Percentiles rank a stretch among this genome's conserved stretches.
Conservation (phyloP, 192 early-diverging fungal species). For the Umbelopsis sp. region DNA sequence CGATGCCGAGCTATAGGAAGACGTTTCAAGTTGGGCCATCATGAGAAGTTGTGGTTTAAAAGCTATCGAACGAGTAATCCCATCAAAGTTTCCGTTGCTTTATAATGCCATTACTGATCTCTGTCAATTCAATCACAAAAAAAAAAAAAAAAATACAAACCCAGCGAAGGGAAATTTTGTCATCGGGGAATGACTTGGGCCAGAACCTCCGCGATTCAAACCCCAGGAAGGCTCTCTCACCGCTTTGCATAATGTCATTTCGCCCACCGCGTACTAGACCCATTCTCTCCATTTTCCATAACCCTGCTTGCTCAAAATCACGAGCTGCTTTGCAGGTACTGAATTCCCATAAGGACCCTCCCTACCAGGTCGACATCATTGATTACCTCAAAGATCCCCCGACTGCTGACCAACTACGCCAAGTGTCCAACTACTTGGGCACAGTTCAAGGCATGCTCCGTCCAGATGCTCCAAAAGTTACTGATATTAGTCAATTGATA, state of each 20-base stretch:
- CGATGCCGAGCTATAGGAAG: not conserved
- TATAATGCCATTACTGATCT: not conserved
- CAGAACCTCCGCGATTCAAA: no score
- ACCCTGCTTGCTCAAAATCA: slow-evolving; percentile 34
- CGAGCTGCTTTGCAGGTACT: slow-evolving; percentile 23
- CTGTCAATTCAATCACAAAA: not conserved
- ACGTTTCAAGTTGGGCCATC: not conserved
- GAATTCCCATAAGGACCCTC: slow-evolving; percentile 10
- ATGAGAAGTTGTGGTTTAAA: not conserved
- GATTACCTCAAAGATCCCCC: slow-evolving; percentile 30
- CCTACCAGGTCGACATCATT: slow-evolving; percentile 24
- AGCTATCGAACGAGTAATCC: not conserved
- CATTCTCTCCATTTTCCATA: slow-evolving; percentile 41
- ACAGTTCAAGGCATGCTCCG: slow-evolving; percentile 27
- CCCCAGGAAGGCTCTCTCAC: no score
- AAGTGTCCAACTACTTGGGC: slow-evolving; percentile 23
- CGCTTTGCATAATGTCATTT: slow-evolving; percentile 28
- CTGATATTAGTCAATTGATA: slow-evolving; percentile 11
- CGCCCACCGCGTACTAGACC: slow-evolving; percentile 26
- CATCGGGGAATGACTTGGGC: no score
- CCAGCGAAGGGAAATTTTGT: no score
- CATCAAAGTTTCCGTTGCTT: not conserved
- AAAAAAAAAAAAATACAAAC: no score
- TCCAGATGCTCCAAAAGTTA: slow-evolving; percentile 30
- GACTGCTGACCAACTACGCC: slow-evolving; percentile 20